Conservation (phyloP, 805 yeast genomes). For the Candida piceae region DNA sequence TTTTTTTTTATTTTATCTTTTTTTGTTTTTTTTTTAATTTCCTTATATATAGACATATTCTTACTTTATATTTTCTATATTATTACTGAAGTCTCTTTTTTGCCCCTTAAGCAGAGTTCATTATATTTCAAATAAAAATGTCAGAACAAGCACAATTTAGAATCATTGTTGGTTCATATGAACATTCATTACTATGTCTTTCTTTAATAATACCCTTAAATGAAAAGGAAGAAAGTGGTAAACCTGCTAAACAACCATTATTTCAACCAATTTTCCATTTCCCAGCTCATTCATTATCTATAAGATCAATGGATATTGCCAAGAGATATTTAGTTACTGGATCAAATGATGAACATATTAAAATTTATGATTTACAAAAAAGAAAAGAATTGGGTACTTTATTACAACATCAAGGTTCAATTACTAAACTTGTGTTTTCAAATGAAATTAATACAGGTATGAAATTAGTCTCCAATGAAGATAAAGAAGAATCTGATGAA, state of each 20-base stretch:
- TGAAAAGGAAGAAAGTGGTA: conserved; percentile 12
- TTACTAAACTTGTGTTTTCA: conserved; percentile 72
- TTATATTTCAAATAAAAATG: not conserved
- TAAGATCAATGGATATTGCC: conserved; percentile 77
- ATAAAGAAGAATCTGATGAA: conserved; percentile 7
- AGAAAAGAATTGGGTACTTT: conserved; percentile 91
- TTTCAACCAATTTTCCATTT: conserved; percentile 95
- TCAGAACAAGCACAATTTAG: conserved; percentile 47
- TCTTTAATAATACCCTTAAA: conserved; percentile 55
- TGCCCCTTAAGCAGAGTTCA: not conserved
- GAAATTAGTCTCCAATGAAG: too few species aligned
- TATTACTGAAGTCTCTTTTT: too few species aligned
- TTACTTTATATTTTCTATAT: too few species aligned
- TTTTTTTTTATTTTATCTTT: too few species aligned
- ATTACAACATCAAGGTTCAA: conserved; percentile 81
- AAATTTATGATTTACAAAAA: conserved; percentile 89
- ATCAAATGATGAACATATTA: conserved; percentile 90
- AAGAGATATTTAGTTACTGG: conserved; percentile 88
- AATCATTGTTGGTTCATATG: conserved; percentile 91
- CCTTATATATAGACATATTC: too few species aligned
- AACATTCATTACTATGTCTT: conserved; percentile 83
- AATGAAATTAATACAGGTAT: conserved; percentile 42
- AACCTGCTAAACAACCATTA: conserved; percentile 45
- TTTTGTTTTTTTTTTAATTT: too few species aligned
- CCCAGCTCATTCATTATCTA: conserved; percentile 87